Conservation (phyloP, 2,329 filamentous ascomycete species). For the Corinectria fuckeliana region DNA sequence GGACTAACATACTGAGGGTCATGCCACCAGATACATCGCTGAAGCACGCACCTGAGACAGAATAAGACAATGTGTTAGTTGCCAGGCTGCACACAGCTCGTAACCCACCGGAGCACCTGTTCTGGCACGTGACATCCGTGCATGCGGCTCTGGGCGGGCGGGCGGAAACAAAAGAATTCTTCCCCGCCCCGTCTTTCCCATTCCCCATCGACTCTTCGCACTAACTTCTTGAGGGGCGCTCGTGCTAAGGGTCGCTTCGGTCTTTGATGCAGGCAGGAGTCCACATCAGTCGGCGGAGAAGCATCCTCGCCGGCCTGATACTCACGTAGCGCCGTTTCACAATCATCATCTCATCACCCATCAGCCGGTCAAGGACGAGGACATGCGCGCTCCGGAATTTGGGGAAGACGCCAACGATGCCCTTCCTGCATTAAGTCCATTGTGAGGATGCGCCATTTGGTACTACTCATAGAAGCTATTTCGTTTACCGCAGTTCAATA, state of each 20-base stretch:
- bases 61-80: too few species aligned
- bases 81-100: too few species aligned
- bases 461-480: background rate
- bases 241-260: conserved; percentile 13
- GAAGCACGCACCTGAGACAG: too few species aligned
- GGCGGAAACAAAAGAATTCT: too few species aligned
- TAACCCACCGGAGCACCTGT: too few species aligned
- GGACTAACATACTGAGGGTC: too few species aligned
- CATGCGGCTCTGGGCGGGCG: too few species aligned
- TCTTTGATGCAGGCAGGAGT: conserved; percentile 17
- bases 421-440: conserved; percentile 2
- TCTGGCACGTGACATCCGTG: too few species aligned
- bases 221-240: too few species aligned
- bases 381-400: conserved; percentile 12
- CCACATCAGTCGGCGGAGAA: conserved; percentile 5
- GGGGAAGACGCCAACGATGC: background rate
- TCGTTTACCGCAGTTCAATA: background rate
- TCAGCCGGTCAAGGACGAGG: conserved; percentile 5
- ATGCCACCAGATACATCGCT: too few species aligned
- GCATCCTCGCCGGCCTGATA: conserved; percentile 14
- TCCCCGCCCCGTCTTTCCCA: too few species aligned
- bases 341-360: conserved; percentile 9
- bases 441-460: background rate
- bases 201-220: too few species aligned
- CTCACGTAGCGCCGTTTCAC: conserved; percentile 14